Evolutionary conservation across 768 basidiomycete species (phyloP).

Genomic region (Dentipellis sp.): DNA sequence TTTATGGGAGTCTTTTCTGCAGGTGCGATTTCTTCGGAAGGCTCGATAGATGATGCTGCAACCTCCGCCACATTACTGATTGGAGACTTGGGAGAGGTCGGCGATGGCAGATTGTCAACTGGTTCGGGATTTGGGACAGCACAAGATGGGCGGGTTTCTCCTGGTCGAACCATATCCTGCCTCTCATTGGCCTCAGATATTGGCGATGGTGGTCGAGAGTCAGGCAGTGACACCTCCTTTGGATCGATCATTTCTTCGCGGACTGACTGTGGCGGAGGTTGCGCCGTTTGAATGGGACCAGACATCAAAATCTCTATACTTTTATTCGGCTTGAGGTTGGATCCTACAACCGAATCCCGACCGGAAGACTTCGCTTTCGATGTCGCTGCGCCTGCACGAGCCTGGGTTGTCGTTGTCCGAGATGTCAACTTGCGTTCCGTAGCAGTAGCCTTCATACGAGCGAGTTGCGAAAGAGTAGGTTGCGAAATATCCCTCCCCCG

Average conservation of each 20-base stretch:
- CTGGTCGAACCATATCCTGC: too few species aligned
- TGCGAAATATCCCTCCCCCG: conserved; percentile 12
- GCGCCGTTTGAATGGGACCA: background rate
- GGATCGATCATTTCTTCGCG: too few species aligned
- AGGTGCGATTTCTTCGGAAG: background rate
- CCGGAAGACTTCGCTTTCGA: background rate
- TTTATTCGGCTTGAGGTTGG: conserved; percentile 2
- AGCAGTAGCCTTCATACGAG: conserved; percentile 12
- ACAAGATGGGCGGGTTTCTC: background rate
- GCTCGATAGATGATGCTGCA: background rate
- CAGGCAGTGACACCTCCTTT: too few species aligned
- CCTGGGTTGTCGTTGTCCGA: background rate
- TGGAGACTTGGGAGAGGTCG: background rate
- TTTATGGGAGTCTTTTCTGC: background rate
- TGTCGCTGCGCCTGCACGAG: background rate
- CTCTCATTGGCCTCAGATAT: too few species aligned
- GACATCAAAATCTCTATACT: background rate
- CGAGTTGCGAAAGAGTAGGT: conserved; percentile 15
- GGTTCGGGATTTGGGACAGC: background rate
- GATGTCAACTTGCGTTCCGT: conserved; percentile 4
- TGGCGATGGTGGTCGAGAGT: too few species aligned
- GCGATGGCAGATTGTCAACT: background rate
- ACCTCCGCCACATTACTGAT: background rate
- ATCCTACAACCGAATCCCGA: background rate
- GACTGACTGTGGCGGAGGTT: background rate